Percentiles rank a stretch among this genome's conserved stretches.
Conservation (phyloP, 1,284 basidiomycete species). For the Singerocomus inundabilis region DNA sequence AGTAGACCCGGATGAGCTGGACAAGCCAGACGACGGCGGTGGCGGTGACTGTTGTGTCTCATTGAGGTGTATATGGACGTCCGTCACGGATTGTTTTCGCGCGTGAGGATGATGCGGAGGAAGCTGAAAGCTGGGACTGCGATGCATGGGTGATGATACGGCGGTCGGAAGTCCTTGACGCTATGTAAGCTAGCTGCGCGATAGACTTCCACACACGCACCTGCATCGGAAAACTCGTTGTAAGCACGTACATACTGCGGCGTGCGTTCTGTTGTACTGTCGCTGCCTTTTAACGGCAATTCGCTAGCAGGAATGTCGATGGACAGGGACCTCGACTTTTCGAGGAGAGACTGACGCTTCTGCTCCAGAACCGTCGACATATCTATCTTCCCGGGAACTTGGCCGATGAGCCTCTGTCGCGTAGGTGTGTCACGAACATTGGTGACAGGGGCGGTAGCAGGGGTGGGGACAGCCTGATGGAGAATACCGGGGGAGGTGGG, state of each 20-base stretch:
- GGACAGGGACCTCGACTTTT: conserved; percentile 55
- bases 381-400: conserved; percentile 23
- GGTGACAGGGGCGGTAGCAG: conserved; percentile 23
- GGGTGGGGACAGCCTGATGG: conserved; percentile 38
- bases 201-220: conserved; percentile 10
- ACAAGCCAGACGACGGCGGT: conserved; percentile 35
- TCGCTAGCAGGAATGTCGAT: conserved; percentile 51
- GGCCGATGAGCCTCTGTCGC: conserved; percentile 31
- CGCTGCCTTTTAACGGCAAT: conserved; percentile 26
- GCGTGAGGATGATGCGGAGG: conserved; percentile 72
- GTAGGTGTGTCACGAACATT: conserved; percentile 22
- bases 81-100: conserved; percentile 67
- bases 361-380: conserved; percentile 30
- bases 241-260: conserved; percentile 33
- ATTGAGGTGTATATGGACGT: conserved; percentile 48
- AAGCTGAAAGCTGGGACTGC: conserved; percentile 51
- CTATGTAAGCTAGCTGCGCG: conserved; percentile 7
- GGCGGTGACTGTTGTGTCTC: conserved; percentile 31
- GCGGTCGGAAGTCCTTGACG: conserved; percentile 8
- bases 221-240: conserved; percentile 25
- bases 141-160: conserved; percentile 38
- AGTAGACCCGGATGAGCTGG: conserved; percentile 52
- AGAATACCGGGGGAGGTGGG: conserved; percentile 75
- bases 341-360: conserved; percentile 31
- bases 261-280: conserved; percentile 1